phyloP scores from a whole-genome alignment of 225 moss, liverwort and hornwort genomes.

The Polytrichum commune region DNA sequence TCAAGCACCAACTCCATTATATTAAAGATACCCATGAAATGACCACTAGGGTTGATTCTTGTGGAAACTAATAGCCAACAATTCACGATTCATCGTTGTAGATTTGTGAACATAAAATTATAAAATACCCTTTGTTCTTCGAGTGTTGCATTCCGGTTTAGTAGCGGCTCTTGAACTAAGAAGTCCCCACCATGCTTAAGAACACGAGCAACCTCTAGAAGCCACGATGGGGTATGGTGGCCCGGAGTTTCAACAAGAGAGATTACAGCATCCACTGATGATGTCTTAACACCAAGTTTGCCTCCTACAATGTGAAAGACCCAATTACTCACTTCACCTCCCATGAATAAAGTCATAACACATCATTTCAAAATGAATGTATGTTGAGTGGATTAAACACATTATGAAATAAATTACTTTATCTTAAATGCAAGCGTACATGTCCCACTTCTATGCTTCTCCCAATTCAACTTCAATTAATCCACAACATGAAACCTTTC shows the following conservation, averaged over 20 bases:
- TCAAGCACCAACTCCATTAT: neutral
- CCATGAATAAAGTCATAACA: neutral
- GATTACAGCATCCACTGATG: slow-evolving; percentile 50
- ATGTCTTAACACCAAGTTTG: slow-evolving; percentile 43
- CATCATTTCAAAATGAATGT: too few relatives aligned
- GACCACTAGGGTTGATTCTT: neutral
- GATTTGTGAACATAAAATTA: neutral
- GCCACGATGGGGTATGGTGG: slow-evolving; percentile 58
- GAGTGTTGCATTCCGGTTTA: slow-evolving; percentile 20
- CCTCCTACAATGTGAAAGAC: slow-evolving; percentile 24
- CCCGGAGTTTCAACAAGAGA: slow-evolving; percentile 69
- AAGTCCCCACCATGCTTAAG: slow-evolving; percentile 58
- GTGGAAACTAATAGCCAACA: neutral
- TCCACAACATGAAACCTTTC: too few relatives aligned
- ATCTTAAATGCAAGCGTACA: too few relatives aligned
- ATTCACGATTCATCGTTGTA: neutral
- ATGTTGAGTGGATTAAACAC: too few relatives aligned
- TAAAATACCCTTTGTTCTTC: slow-evolving; percentile 44
- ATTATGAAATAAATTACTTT: too few relatives aligned
- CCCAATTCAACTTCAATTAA: too few relatives aligned
- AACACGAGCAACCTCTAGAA: slow-evolving; percentile 49
- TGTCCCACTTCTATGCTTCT: too few relatives aligned
- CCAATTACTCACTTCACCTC: neutral
- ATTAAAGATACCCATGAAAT: neutral
- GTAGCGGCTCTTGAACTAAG: slow-evolving; percentile 67